Base-by-base conservation (phyloP, 78 protist species). In the Dictyostelium discoideum region DNA sequence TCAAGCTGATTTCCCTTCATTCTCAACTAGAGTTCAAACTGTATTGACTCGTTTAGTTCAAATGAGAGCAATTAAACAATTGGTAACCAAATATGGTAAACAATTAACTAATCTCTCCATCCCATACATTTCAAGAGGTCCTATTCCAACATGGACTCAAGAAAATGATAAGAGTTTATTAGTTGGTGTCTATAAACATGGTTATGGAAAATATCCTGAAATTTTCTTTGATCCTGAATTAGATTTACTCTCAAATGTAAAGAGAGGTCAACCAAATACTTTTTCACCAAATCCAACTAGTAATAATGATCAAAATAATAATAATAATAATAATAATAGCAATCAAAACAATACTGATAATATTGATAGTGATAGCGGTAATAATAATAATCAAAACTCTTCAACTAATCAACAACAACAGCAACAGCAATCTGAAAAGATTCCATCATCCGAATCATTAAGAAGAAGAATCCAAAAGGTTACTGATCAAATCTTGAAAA, bases 161-260 rank as follows among this genome's bases (percentile, higher is more conserved):
- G 94, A 80, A 1, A 82, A 92, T 74, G 97, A 96, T 40, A 63
- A 57, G 14, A 40, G 48, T 8, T 76, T 96, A 14, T 40, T 96
- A 39, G 40, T 87, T n/a, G 97, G 97, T 81, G 81, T 85, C 10
- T 90, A 85, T 50, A 84, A 69, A 40, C 78, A 96, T 69, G 97
- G 97, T 2, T 92, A 85, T 60, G 97, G 97, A 6, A 88, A 85
- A 78, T 92, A 54, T 37, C 22, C 73, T 0, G 96, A 87, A 24
- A 77, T 86, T 18, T 79, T 86, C 37, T 7, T 18, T 44, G 96
- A 94, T 32, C 88, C 88, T 1, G 81, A 13, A 32, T 60, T 90
- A 1, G 95, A 90, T 39, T 37, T 90, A 11, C 44, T 57, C 6
- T 5, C 44, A 13, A 14, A 42, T 40, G 11, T 50, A 5, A 90